Percentiles rank a stretch among this genome's conserved stretches.
phyloP scores from a whole-genome alignment of 805 yeast species.

The Myxozyma kluyveri region DNA sequence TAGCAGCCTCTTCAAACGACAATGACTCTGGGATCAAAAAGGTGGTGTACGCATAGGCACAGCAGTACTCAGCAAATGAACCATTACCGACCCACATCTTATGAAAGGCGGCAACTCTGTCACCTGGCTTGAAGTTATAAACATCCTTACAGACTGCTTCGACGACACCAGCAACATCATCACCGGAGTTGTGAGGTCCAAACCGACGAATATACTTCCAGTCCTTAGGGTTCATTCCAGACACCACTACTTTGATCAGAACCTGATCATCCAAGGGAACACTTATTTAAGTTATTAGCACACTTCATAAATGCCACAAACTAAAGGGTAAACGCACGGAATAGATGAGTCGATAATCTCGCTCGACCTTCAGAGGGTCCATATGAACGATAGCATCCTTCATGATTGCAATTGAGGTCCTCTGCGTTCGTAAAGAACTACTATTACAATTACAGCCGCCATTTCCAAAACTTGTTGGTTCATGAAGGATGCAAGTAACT shows the following conservation, averaged over 20 bases:
- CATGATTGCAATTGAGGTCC: no score
- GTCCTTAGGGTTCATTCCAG: constrained; percentile 28
- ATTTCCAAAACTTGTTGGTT: no score
- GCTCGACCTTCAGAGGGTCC: background rate
- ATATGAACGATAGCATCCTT: constrained; percentile 17
- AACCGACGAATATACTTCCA: constrained; percentile 16
- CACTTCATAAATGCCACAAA: no score
- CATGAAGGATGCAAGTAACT: no score
- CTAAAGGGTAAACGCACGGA: constrained; percentile 5
- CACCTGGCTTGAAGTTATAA: constrained; percentile 17
- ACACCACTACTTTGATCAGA: constrained; percentile 21
- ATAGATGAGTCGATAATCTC: constrained; percentile 10
- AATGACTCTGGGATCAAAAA: constrained; percentile 20
- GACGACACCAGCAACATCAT: constrained; percentile 24
- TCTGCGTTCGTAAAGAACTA: no score
- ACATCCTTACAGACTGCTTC: constrained; percentile 19
- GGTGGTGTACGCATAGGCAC: constrained; percentile 16
- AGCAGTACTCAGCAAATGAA: constrained; percentile 26
- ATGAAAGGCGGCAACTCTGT: constrained; percentile 27
- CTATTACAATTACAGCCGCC: no score
- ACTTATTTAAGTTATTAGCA: no score
- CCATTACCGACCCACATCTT: constrained; percentile 16
- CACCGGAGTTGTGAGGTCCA: constrained; percentile 18
- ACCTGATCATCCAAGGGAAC: constrained; percentile 15
- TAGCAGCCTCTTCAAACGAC: constrained; percentile 25